A percentile compares a stretch with the other conserved stretches of the same genome.
Evolutionary conservation across 768 basidiomycete species (phyloP).

Genomic region (Podaxis rugospora): DNA sequence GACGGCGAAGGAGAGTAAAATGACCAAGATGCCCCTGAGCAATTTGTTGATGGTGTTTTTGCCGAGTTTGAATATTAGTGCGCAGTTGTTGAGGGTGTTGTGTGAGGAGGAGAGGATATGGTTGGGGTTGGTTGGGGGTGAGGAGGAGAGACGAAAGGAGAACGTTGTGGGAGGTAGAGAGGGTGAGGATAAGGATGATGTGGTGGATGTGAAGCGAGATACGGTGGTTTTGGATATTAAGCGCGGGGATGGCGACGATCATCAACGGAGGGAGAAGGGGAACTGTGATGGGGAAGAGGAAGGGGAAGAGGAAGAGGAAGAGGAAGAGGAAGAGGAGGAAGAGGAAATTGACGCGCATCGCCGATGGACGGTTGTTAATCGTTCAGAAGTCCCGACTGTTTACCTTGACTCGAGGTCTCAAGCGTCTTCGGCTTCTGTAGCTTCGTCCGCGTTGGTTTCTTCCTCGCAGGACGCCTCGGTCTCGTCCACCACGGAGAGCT

Average conservation of each 20-base stretch:
- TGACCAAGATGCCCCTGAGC: conserved; percentile 91
- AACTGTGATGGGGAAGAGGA: conserved; percentile 25
- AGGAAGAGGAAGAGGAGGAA: conserved; percentile 16
- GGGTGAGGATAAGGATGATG: conserved; percentile 1
- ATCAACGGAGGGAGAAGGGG: conserved; percentile 6
- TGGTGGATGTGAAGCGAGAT: conserved; percentile 14
- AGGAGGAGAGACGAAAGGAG: background rate
- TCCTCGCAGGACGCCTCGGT: conserved; percentile 8
- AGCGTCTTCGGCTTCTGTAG: conserved; percentile 25
- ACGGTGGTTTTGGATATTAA: conserved; percentile 12
- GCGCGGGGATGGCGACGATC: background rate
- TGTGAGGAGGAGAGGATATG: conserved; percentile 72
- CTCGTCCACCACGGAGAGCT: conserved; percentile 12
- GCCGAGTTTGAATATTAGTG: conserved; percentile 79
- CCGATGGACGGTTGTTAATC: conserved; percentile 15
- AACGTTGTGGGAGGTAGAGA: background rate
- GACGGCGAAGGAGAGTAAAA: conserved; percentile 60
- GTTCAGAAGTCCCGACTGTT: conserved; percentile 30
- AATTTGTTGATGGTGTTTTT: conserved; percentile 87
- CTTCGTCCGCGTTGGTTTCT: conserved; percentile 18
- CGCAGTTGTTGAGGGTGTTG: conserved; percentile 63
- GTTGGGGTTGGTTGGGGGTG: conserved; percentile 24
- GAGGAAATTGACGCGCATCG: conserved; percentile 12
- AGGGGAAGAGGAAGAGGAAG: conserved; percentile 21
- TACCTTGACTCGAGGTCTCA: conserved; percentile 32